These are phyloP conservation scores for Leucogyrophana mollusca DNA, from an alignment of 768 basidiomycete genomes.

Conservation along the genomic window DNA sequence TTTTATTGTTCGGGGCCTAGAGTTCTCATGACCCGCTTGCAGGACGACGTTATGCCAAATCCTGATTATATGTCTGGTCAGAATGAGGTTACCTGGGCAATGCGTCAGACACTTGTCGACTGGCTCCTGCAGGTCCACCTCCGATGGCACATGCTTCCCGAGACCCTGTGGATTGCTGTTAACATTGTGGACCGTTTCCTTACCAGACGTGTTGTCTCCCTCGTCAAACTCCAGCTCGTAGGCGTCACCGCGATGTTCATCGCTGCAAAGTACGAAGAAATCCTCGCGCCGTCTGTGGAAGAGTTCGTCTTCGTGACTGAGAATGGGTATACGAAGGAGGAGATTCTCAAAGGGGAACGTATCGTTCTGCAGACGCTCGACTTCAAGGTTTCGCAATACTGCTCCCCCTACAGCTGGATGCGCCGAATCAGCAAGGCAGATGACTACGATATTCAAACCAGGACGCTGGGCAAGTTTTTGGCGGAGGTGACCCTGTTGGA, in stretches of 20 bases:
- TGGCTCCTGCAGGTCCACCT: constrained; percentile 98
- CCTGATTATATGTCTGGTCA: constrained; percentile 94
- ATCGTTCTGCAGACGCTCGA: constrained; percentile 95
- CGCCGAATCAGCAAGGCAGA: constrained; percentile 98
- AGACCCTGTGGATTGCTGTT: constrained; percentile 98
- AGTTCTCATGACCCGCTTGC: constrained; percentile 21
- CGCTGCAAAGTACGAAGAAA: constrained; percentile 98
- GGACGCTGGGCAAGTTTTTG: constrained; percentile 96
- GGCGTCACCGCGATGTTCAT: constrained; percentile 99
- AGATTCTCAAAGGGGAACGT: constrained; percentile 96
- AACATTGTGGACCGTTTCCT: constrained; percentile 95
- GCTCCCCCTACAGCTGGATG: constrained; percentile 99
- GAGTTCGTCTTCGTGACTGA: constrained; percentile 99
- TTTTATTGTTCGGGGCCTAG: not conserved
- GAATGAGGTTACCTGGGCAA: constrained; percentile 87
- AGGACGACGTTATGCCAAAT: constrained; percentile 89
- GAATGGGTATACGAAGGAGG: constrained; percentile 89
- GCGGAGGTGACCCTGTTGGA: constrained; percentile 95
- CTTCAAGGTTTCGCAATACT: constrained; percentile 95
- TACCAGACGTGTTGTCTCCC: constrained; percentile 81
- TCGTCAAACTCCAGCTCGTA: constrained; percentile 92
- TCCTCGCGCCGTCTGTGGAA: constrained; percentile 94
- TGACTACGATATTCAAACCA: constrained; percentile 96
- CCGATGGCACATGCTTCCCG: constrained; percentile 98
- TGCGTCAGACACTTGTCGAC: constrained; percentile 96